These are phyloP conservation scores for Solanum gandarillasii DNA, from an alignment of 257 asterid species.

Conservation along the genomic window DNA sequence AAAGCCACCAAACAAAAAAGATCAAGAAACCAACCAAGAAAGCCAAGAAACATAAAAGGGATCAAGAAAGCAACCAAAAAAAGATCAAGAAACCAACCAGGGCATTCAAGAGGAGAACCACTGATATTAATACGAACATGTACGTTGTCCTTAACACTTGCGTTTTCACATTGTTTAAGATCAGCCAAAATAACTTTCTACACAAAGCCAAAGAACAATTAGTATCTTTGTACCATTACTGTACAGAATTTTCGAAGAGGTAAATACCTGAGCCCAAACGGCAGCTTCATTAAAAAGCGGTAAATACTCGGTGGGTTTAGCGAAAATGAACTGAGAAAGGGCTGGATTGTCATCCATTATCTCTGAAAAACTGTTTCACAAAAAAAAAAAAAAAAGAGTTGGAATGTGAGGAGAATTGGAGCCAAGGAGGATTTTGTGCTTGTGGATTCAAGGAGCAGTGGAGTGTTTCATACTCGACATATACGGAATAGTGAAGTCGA, in stretches of 20 bases:
- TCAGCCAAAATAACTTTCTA: conserved; percentile 67
- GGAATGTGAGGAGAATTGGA: not conserved
- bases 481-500: conserved; percentile 80
- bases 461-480: conserved; percentile 47
- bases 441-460: not conserved
- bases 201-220: conserved; percentile 7
- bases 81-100: conserved; percentile 39
- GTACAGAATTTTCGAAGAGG: not conserved
- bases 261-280: conserved; percentile 72
- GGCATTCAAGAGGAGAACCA: conserved; percentile 95
- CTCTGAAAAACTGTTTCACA: conserved; percentile 58
- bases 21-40: conserved; percentile 31
- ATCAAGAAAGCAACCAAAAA: not conserved
- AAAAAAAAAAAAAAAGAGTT: not conserved
- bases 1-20: too few relatives aligned
- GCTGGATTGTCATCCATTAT: conserved; percentile 66
- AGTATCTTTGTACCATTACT: not conserved
- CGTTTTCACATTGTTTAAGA: conserved; percentile 38
- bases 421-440: not conserved
- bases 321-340: conserved; percentile 61
- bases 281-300: conserved; percentile 69
- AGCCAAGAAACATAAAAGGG: not conserved
- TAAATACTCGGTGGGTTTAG: conserved; percentile 60
- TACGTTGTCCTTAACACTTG: conserved; percentile 56
- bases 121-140: conserved; percentile 71